phyloP scores from a whole-genome alignment of 1,139 yeast genomes.

The Candida sanyaensis region DNA sequence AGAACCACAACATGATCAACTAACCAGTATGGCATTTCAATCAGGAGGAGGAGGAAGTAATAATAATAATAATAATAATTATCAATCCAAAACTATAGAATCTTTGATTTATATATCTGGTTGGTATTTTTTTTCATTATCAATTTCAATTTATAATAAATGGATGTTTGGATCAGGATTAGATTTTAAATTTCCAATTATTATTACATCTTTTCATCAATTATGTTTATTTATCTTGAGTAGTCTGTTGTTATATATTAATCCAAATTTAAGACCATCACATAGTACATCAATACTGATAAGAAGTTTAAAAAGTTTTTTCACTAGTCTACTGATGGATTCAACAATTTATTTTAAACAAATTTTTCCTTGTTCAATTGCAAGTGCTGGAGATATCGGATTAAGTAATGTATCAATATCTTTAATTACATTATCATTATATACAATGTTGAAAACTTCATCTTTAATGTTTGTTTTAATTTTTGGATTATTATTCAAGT shows the following conservation, averaged over 20 bases:
- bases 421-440: conserved; percentile 76
- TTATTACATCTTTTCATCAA: conserved; percentile 87
- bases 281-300: neutral
- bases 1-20: neutral
- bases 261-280: conserved; percentile 52
- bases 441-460: conserved; percentile 91
- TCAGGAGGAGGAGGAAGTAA: neutral
- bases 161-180: conserved; percentile 91
- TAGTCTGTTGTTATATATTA: conserved; percentile 39
- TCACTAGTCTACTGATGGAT: conserved; percentile 18
- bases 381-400: conserved; percentile 93
- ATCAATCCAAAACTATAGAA: conserved; percentile 9
- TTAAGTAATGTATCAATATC: conserved; percentile 82
- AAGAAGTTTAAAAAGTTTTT: conserved; percentile 11
- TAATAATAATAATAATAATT: neutral
- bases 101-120: conserved; percentile 35
- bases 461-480: conserved; percentile 83
- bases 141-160: conserved; percentile 88
- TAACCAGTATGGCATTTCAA: neutral
- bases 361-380: conserved; percentile 82
- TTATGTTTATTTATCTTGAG: conserved; percentile 60
- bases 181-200: conserved; percentile 77
- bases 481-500: conserved; percentile 77
- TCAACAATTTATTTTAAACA: conserved; percentile 43
- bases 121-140: conserved; percentile 63